These are phyloP conservation scores for Plantago elongata DNA, from an alignment of 257 asterid species.

Conservation along the genomic window DNA sequence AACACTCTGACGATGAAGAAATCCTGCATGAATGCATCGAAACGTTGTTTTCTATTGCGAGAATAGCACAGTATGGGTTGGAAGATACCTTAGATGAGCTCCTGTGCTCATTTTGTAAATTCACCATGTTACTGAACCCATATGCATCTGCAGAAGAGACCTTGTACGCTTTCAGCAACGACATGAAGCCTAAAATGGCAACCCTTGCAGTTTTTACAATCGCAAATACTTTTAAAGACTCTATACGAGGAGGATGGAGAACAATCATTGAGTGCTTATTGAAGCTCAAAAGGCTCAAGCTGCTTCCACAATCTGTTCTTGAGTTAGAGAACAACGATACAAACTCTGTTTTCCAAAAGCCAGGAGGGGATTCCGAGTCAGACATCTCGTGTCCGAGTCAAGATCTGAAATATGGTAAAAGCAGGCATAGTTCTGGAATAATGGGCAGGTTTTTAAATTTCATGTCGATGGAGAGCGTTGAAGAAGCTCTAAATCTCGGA, in stretches of 20 bases:
- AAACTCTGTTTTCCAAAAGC: slow-evolving; percentile 5
- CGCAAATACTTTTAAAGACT: slow-evolving; percentile 69
- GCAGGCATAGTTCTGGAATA: slow-evolving; percentile 38
- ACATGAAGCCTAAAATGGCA: slow-evolving; percentile 89
- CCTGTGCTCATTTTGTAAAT: slow-evolving; percentile 73
- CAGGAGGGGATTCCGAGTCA: slow-evolving; percentile 24
- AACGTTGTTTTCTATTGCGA: slow-evolving; percentile 65
- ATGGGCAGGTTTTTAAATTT: slow-evolving; percentile 56
- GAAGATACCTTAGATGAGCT: slow-evolving; percentile 89
- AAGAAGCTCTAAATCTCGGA: slow-evolving; percentile 73
- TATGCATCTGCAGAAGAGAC: slow-evolving; percentile 85
- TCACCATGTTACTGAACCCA: slow-evolving; percentile 72
- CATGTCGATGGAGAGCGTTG: slow-evolving; percentile 74
- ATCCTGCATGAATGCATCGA: slow-evolving; percentile 80
- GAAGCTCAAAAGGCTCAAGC: slow-evolving; percentile 79
- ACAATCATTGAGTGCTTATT: slow-evolving; percentile 77
- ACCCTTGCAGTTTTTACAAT: slow-evolving; percentile 78
- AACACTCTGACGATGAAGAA: slow-evolving; percentile 78
- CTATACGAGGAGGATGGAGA: slow-evolving; percentile 89
- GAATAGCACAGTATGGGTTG: slow-evolving; percentile 76
- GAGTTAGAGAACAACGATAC: slow-evolving; percentile 39
- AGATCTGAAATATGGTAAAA: slow-evolving; percentile 33
- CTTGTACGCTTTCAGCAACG: slow-evolving; percentile 68
- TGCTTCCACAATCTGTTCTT: slow-evolving; percentile 66
- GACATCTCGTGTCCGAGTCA: slow-evolving; percentile 26